These are phyloP conservation scores for Fragaria iinumae DNA, from an alignment of 306 rosid species.

Conservation along the genomic window DNA sequence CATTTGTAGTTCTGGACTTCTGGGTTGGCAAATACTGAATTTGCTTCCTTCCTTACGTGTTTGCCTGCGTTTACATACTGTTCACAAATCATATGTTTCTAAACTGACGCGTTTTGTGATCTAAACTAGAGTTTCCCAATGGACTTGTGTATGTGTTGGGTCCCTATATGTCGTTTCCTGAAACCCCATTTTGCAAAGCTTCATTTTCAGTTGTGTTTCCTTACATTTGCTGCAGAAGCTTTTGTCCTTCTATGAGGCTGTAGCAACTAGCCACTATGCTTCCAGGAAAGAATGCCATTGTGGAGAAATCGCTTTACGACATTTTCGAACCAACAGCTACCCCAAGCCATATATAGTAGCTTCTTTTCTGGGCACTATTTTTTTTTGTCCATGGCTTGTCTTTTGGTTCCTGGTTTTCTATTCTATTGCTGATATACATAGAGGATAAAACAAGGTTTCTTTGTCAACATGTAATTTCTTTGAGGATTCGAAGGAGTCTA, in stretches of 20 bases:
- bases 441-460: not conserved
- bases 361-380: not conserved
- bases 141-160: not conserved
- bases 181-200: not conserved
- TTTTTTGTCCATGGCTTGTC: not conserved
- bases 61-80: not conserved
- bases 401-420: not conserved
- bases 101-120: not conserved
- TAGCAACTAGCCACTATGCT: not conserved
- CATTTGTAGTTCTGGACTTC: too few species aligned
- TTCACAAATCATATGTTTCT: not conserved
- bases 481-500: slow-evolving; percentile 12
- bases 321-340: not conserved
- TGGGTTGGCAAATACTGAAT: not conserved
- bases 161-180: not conserved
- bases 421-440: not conserved
- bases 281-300: not conserved
- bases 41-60: not conserved
- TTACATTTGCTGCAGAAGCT: not conserved
- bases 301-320: not conserved
- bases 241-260: not conserved
- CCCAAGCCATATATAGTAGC: not conserved
- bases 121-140: not conserved
- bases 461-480: slow-evolving; percentile 13
- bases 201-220: not conserved